A percentile compares a stretch with the other conserved stretches of the same genome.
Conservation (phyloP, 2,329 filamentous ascomycete species). For the Apiospora sp. region DNA sequence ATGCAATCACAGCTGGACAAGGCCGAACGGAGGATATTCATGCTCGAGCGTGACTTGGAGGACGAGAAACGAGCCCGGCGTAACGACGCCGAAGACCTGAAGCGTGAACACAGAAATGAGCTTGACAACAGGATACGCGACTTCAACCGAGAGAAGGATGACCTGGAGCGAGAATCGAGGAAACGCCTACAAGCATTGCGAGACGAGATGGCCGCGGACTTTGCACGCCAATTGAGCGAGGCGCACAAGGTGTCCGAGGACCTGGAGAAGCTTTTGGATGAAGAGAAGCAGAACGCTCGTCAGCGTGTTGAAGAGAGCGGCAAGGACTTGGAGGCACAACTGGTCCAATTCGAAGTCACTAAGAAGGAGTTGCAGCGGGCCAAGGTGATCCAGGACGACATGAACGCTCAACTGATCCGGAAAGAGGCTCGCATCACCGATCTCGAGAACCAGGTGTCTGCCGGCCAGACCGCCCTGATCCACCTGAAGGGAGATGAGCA, state of each 20-base stretch:
- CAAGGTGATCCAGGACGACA: conserved; percentile 32
- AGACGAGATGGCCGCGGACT: conserved; percentile 28
- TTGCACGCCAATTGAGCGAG: conserved; percentile 28
- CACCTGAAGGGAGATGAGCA: conserved; percentile 31
- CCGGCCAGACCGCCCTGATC: conserved; percentile 41
- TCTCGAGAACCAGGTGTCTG: conserved; percentile 29
- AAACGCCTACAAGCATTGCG: conserved; percentile 23
- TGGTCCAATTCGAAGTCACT: conserved; percentile 72
- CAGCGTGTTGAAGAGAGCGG: conserved; percentile 37
- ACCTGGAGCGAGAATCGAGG: conserved; percentile 56
- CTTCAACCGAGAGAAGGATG: conserved; percentile 55
- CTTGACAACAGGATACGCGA: conserved; percentile 62
- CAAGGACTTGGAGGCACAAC: conserved; percentile 71
- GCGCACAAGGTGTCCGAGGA: conserved; percentile 28
- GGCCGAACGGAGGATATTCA: conserved; percentile 61
- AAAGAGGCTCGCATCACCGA: conserved; percentile 30
- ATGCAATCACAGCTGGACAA: conserved; percentile 74
- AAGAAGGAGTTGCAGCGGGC: conserved; percentile 50
- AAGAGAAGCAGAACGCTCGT: conserved; percentile 26
- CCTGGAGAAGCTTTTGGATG: conserved; percentile 28
- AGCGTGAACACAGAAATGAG: conserved; percentile 53
- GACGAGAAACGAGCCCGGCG: conserved; percentile 50
- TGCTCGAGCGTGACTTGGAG: conserved; percentile 50
- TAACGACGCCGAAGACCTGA: conserved; percentile 36
- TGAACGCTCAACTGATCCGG: conserved; percentile 25